A percentile compares a stretch with the other conserved stretches of the same genome.
Evolutionary conservation across 2,329 filamentous ascomycete species (phyloP).

Genomic region (Xylaria polymorpha): DNA sequence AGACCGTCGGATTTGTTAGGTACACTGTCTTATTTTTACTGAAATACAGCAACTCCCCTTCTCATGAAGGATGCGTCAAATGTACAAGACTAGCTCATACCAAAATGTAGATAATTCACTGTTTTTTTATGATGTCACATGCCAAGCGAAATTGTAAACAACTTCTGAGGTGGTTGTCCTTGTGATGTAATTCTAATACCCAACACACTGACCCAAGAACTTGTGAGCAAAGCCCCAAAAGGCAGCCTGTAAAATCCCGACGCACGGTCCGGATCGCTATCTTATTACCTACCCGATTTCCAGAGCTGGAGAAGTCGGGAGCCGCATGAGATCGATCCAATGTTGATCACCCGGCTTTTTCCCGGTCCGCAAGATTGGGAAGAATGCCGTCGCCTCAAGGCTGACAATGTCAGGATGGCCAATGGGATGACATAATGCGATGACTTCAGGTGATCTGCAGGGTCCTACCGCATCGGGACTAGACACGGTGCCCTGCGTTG

Average conservation of each 20-base stretch:
- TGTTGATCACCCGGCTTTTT: not conserved
- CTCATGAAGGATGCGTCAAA: not conserved
- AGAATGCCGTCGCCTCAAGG: slow-evolving; percentile 27
- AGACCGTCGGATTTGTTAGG: not conserved
- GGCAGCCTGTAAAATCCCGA: not conserved
- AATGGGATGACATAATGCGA: slow-evolving; percentile 50
- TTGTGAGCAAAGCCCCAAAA: not conserved
- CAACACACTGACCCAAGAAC: too few species aligned
- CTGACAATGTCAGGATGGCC: slow-evolving; percentile 38
- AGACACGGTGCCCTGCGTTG: slow-evolving; percentile 13
- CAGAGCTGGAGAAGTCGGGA: not conserved
- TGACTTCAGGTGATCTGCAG: slow-evolving; percentile 53
- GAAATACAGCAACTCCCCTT: not conserved
- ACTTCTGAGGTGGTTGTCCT: not conserved
- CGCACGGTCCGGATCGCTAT: not conserved
- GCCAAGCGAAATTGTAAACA: not conserved
- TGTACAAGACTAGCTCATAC: not conserved
- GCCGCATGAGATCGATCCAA: slow-evolving; percentile 17
- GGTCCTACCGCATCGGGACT: slow-evolving; percentile 45
- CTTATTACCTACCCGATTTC: not conserved
- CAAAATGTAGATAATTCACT: not conserved
- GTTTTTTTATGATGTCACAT: slow-evolving; percentile 25
- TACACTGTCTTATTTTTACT: not conserved
- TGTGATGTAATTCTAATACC: slow-evolving; percentile 12
- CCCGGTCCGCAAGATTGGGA: not conserved